phyloP scores from a whole-genome alignment of 768 basidiomycete genomes.

The Boletus barrowsii region DNA sequence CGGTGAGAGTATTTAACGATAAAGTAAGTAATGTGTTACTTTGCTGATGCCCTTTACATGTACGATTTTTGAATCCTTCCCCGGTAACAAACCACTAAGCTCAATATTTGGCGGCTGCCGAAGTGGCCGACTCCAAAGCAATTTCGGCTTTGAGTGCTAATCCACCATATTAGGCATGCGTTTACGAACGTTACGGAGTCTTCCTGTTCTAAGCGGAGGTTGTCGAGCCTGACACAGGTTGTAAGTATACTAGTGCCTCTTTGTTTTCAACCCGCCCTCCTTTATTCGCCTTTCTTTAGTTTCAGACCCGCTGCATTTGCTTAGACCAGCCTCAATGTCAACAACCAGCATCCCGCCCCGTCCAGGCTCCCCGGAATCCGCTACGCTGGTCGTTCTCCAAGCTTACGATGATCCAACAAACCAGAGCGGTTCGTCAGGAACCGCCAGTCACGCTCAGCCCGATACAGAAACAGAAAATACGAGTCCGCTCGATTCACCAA shows the following conservation, averaged over 20 bases:
- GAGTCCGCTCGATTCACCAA: slow-evolving; percentile 12
- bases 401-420: slow-evolving; percentile 18
- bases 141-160: background rate
- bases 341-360: slow-evolving; percentile 5
- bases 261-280: slow-evolving; percentile 19
- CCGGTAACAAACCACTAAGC: no score
- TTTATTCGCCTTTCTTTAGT: slow-evolving; percentile 1
- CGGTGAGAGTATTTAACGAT: no score
- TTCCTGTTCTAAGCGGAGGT: slow-evolving; percentile 16
- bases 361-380: slow-evolving; percentile 25
- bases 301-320: slow-evolving; percentile 2
- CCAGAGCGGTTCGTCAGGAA: background rate
- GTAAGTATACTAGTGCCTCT: background rate
- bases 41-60: no score
- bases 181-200: slow-evolving; percentile 30
- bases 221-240: background rate
- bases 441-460: background rate
- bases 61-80: no score
- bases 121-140: background rate
- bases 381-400: slow-evolving; percentile 28
- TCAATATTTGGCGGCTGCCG: background rate
- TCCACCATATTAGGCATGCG: slow-evolving; percentile 24
- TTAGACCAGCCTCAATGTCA: slow-evolving; percentile 11
- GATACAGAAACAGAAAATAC: slow-evolving; percentile 8
- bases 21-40: no score